A percentile compares a stretch with the other conserved stretches of the same genome.
Evolutionary conservation across 2,329 filamentous ascomycete genomes (phyloP).

Genomic region (Chrysoporthe cubensis): DNA sequence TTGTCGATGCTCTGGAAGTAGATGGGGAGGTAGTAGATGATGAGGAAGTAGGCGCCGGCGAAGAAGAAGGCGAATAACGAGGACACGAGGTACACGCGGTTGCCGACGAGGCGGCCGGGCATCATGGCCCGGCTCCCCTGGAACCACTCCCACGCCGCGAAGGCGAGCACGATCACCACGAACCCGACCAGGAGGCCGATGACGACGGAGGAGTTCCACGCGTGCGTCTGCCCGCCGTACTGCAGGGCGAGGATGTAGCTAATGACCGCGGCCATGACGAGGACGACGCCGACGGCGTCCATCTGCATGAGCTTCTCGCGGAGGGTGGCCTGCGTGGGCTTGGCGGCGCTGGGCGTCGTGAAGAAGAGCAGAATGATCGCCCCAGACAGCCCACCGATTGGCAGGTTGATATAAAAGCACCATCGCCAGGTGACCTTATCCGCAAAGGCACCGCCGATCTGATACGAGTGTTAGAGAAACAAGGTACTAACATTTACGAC

Average conservation of each 20-base stretch:
- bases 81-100: conserved; percentile 48
- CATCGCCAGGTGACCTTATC: conserved; percentile 35
- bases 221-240: conserved; percentile 45
- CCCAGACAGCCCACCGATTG: conserved; percentile 36
- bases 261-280: conserved; percentile 45
- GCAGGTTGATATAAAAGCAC: conserved; percentile 40
- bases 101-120: conserved; percentile 47
- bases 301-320: conserved; percentile 47
- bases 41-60: conserved; percentile 48
- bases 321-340: conserved; percentile 36
- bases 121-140: conserved; percentile 55
- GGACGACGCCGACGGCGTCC: conserved; percentile 44
- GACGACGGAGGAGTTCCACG: conserved; percentile 41
- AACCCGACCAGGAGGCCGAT: conserved; percentile 42
- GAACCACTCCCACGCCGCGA: conserved; percentile 39
- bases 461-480: background rate
- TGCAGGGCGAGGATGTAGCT: conserved; percentile 47
- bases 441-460: conserved; percentile 34
- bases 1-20: conserved; percentile 56
- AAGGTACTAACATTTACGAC: background rate
- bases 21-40: conserved; percentile 53
- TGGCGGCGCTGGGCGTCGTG: conserved; percentile 39
- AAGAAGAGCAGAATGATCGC: conserved; percentile 40
- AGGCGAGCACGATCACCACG: conserved; percentile 33
- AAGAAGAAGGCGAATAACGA: conserved; percentile 48